Conservation (phyloP, 768 basidiomycete genomes). For the Tephrocybe rancida region DNA sequence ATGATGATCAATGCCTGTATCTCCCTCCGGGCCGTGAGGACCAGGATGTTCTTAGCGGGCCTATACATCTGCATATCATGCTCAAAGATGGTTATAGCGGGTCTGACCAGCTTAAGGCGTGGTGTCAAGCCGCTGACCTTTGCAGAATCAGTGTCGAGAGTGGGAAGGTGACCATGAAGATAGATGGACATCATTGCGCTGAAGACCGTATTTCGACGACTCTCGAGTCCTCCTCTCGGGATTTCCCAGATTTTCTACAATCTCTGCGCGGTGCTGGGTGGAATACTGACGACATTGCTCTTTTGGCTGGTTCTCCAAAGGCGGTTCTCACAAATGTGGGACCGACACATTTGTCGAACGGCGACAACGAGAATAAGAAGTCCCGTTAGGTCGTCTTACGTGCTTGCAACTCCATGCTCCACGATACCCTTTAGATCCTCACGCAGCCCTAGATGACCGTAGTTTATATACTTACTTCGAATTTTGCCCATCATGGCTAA, state of each 20-base stretch:
- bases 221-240: constrained; percentile 14
- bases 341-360: background rate
- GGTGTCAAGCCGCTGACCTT: constrained; percentile 47
- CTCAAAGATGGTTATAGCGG: constrained; percentile 52
- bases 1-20: constrained; percentile 32
- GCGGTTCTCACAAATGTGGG: constrained; percentile 25
- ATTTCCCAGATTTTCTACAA: constrained; percentile 26
- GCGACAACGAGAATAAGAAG: constrained; percentile 22
- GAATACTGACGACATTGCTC: constrained; percentile 35
- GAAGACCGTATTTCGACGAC: constrained; percentile 21
- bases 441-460: background rate
- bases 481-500: constrained; percentile 2
- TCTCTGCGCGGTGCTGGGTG: constrained; percentile 35
- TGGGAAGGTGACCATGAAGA: constrained; percentile 1
- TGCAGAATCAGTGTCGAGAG: constrained; percentile 21
- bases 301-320: constrained; percentile 33
- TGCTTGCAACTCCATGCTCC: background rate
- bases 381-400: constrained; percentile 13
- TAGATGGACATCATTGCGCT: constrained; percentile 9
- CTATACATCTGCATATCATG: constrained; percentile 41
- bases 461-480: background rate
- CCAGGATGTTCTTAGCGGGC: constrained; percentile 17
- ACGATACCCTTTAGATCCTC: background rate
- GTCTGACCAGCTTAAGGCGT: constrained; percentile 57
- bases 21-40: constrained; percentile 8